These are phyloP conservation scores for Atractiella rhizophila DNA, from an alignment of 768 basidiomycete species.

Conservation along the genomic window DNA sequence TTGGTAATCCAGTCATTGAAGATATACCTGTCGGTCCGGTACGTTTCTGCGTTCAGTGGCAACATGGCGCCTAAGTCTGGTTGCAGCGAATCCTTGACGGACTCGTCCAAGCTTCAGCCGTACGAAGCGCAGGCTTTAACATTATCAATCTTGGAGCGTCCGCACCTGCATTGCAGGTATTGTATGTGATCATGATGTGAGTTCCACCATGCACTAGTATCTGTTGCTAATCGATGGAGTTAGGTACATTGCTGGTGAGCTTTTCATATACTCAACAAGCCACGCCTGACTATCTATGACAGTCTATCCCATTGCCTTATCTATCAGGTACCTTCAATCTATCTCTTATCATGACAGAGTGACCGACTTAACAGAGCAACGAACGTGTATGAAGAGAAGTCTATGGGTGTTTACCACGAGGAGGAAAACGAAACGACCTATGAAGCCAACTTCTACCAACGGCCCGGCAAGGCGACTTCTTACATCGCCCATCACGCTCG, in stretches of 20 bases:
- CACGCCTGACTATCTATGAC: conserved; percentile 20
- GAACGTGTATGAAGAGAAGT: conserved; percentile 61
- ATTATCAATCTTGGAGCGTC: conserved; percentile 46
- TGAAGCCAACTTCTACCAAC: conserved; percentile 11
- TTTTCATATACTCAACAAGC: neutral
- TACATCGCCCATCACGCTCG: conserved; percentile 50
- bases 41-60: neutral
- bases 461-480: conserved; percentile 11
- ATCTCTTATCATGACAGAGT: neutral
- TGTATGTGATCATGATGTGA: conserved; percentile 88
- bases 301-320: conserved; percentile 25
- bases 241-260: conserved; percentile 2
- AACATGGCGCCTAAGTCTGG: no score
- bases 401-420: conserved; percentile 26
- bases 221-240: conserved; percentile 29
- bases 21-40: conserved; percentile 38
- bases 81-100: conserved; percentile 37
- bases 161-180: conserved; percentile 73
- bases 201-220: conserved; percentile 21
- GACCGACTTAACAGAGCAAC: conserved; percentile 12
- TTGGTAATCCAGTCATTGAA: conserved; percentile 41
- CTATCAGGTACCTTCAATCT: conserved; percentile 54
- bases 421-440: conserved; percentile 9
- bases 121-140: conserved; percentile 65
- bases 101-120: conserved; percentile 46